Percentiles rank a stretch among this genome's conserved stretches.
phyloP scores from a whole-genome alignment of 2,329 filamentous ascomycete genomes.

The Neopestalotiopsis rosae region DNA sequence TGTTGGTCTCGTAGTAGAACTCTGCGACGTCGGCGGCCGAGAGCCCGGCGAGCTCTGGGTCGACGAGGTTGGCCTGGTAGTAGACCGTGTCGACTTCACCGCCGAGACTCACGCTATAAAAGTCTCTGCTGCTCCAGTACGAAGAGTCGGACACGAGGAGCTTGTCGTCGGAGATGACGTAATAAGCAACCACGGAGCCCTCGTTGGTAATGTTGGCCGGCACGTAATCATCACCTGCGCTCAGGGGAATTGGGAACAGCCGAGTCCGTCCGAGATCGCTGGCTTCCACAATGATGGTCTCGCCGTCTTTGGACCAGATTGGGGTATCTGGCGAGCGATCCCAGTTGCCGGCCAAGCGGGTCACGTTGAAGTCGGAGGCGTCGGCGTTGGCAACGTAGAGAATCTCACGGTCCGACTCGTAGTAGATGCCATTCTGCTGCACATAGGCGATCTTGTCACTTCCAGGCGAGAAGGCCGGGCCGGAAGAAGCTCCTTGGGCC shows the following conservation, averaged over 20 bases:
- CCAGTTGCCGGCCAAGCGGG: constrained; percentile 36
- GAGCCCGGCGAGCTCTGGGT: constrained; percentile 38
- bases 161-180: constrained; percentile 32
- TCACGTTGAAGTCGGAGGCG: constrained; percentile 49
- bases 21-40: constrained; percentile 38
- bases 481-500: constrained; percentile 39
- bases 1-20: constrained; percentile 41
- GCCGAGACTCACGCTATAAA: constrained; percentile 33
- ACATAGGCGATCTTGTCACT: constrained; percentile 64
- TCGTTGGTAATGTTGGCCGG: constrained; percentile 41
- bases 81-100: constrained; percentile 35
- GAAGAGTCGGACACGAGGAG: constrained; percentile 40
- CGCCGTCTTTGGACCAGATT: constrained; percentile 34
- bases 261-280: constrained; percentile 36
- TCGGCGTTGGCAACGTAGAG: constrained; percentile 48
- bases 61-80: constrained; percentile 41
- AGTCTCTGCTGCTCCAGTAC: constrained; percentile 41
- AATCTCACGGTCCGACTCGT: constrained; percentile 53
- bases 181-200: constrained; percentile 34
- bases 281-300: constrained; percentile 35
- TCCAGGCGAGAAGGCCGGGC: constrained; percentile 58
- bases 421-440: constrained; percentile 63
- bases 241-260: constrained; percentile 37
- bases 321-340: constrained; percentile 34
- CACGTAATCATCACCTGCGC: constrained; percentile 32